These are phyloP conservation scores for Apiospora kogelbergensis DNA, from an alignment of 2,329 filamentous ascomycete species.

Conservation along the genomic window DNA sequence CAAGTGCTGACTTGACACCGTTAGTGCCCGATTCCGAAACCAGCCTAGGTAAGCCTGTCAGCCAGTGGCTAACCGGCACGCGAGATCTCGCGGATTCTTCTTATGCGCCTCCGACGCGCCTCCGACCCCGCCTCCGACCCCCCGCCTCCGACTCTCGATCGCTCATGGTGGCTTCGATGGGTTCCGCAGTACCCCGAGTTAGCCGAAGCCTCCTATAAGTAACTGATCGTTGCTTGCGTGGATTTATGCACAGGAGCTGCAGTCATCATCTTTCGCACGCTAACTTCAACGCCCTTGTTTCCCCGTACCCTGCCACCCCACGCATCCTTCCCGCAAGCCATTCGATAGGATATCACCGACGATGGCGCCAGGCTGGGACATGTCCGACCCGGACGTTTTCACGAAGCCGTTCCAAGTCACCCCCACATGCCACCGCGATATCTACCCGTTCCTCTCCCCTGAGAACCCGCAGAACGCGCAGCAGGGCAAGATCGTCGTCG, in stretches of 20 bases:
- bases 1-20: neutral
- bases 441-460: conserved; percentile 10
- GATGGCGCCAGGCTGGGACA: neutral
- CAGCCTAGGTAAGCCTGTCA: too few species aligned
- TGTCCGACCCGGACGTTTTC: conserved; percentile 7
- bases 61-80: neutral
- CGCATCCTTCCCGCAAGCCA: neutral
- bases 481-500: neutral
- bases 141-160: neutral
- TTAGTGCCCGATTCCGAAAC: too few species aligned
- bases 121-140: neutral
- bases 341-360: neutral
- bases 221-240: too few species aligned
- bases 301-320: too few species aligned
- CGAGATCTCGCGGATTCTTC: neutral
- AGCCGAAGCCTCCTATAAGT: too few species aligned
- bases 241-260: too few species aligned
- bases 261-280: neutral
- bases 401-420: conserved; percentile 11
- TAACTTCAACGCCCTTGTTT: too few species aligned
- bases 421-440: conserved; percentile 3
- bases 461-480: neutral
- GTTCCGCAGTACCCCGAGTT: too few species aligned
- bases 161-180: too few species aligned
- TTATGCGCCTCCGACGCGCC: neutral